Evolutionary conservation across 805 yeast species (phyloP), one percentile per base, ranked within the genome.

Genomic region (Metschnikowia lochheadii): DNA sequence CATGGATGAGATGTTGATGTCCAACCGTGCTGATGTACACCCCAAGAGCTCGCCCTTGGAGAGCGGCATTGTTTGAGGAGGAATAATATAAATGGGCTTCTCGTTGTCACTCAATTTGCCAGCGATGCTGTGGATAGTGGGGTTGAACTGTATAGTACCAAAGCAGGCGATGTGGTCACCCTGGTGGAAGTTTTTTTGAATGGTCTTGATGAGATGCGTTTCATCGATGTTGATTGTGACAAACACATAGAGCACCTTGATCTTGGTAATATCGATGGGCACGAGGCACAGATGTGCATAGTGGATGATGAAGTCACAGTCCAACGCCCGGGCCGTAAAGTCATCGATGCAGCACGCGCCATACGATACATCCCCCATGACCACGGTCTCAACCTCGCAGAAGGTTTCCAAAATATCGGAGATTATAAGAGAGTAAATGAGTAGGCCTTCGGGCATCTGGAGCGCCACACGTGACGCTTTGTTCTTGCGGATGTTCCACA

Each of bases 331-430:
- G 1, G 99, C 99, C 0, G 99, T 91, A 64, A 77, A 94, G 63
- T 94, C 99, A 65, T 94, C 99, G 42, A 94, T 90, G 69, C 99
- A 94, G 65, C 99, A 94, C 0, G 99, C 99, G 40, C 99, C 99
- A 63, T 94, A 94, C 0, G 97, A 89, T 0, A 94, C 99, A 66
- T 94, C 99, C 2, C 99, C 99, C 99, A 94, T 94, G 2, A 92
- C 94, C 1, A 94, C 75, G 0, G 91, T 87, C 62, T 91, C 96
- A 48, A 86, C 89, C 2, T 72, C 68, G 65, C 97, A 91, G 59
- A 94, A 92, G 66, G 91, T 96, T 62, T 89, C 96, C 34, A 94
- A 65, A 21, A 94, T 92, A 68, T 94, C 99, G 3, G 96, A 79
- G n/a, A 94, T 81, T 36, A 94, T 79, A 53, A 96, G 76, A 0